A percentile compares a stretch with the other conserved stretches of the same genome.
phyloP scores from a whole-genome alignment of 441 rosid genomes.

The Erodium chrysanthum region DNA sequence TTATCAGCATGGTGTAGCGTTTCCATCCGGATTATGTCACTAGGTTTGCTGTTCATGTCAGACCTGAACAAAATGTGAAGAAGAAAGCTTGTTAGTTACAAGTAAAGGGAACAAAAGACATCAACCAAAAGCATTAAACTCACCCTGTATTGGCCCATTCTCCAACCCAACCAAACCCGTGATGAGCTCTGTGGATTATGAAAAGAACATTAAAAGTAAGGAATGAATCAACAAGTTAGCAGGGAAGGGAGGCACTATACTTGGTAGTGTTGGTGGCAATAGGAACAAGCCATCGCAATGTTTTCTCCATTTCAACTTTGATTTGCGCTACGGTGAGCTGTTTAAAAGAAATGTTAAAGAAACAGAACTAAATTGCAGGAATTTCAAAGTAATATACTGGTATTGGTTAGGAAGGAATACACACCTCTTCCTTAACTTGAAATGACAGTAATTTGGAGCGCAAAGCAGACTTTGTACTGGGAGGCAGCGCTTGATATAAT shows the following conservation, averaged over 20 bases:
- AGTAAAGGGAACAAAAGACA: background rate
- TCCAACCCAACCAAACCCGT: slow-evolving; percentile 63
- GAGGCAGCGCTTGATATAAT: slow-evolving; percentile 89
- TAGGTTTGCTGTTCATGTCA: slow-evolving; percentile 34
- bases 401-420: background rate
- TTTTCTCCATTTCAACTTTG: slow-evolving; percentile 79
- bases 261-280: slow-evolving; percentile 86
- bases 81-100: background rate
- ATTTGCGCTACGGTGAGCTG: slow-evolving; percentile 73
- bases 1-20: slow-evolving; percentile 63
- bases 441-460: slow-evolving; percentile 60
- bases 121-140: slow-evolving; percentile 8
- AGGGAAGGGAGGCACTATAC: slow-evolving; percentile 37
- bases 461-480: slow-evolving; percentile 68
- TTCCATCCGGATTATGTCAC: slow-evolving; percentile 43
- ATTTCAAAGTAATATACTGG: too few species aligned
- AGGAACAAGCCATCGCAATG: slow-evolving; percentile 62
- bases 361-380: too few species aligned
- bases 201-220: background rate
- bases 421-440: slow-evolving; percentile 74
- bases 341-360: background rate
- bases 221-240: background rate
- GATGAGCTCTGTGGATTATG: slow-evolving; percentile 40
- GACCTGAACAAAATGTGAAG: slow-evolving; percentile 22
- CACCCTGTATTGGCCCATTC: slow-evolving; percentile 64